Evolutionary conservation across 176 grass and related monocot species (phyloP), one percentile per base, ranked within the genome.

Genomic region (Musa troglodytarum): DNA sequence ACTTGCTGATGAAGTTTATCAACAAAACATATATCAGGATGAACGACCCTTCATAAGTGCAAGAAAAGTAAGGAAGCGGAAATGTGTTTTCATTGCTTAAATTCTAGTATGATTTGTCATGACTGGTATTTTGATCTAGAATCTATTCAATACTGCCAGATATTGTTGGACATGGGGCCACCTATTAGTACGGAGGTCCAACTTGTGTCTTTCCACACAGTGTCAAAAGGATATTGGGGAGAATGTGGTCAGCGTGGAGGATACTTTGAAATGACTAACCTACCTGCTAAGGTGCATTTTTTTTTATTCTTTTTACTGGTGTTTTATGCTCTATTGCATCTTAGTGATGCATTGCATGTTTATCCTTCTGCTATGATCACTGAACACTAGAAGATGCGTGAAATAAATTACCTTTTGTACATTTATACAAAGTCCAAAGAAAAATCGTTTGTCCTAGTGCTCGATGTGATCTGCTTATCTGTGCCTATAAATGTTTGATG

Each of bases 251-350:
- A 95, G 68, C 96, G 96, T 83, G 96, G 96, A 16, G 91, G 96
- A 70, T 99, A 99, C 80, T 99, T 99, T 77, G 96, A 99, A 85
- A 99, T 99, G 96, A 99, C 96, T 72, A 99, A 99, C 78, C 79
- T 99, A 74, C 70, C 96, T 82, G 82, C 85, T 62, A 89, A 99
- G 86, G 96, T 99, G 82, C 76, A 8, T 58, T 16, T n/a, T 72
- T 25, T 24, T 51, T 49, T 2, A 52, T 82, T 52, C 50, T 52
- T 53, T 56, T 85, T 68, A 7, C 69, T 51, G 19, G 10, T 71
- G 13, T 10, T 52, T 51, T 43, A 43, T 43, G 4, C 34, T 43
- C 34, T 43, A 43, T 43, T 43, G 0, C 34, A 43, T 43, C 34
- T 43, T 43, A 43, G 34, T 43, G 34, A 43, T 43, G 34, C 34